Evolutionary conservation across 768 basidiomycete genomes (phyloP).

Genomic region (Rhodotorula babjevae): DNA sequence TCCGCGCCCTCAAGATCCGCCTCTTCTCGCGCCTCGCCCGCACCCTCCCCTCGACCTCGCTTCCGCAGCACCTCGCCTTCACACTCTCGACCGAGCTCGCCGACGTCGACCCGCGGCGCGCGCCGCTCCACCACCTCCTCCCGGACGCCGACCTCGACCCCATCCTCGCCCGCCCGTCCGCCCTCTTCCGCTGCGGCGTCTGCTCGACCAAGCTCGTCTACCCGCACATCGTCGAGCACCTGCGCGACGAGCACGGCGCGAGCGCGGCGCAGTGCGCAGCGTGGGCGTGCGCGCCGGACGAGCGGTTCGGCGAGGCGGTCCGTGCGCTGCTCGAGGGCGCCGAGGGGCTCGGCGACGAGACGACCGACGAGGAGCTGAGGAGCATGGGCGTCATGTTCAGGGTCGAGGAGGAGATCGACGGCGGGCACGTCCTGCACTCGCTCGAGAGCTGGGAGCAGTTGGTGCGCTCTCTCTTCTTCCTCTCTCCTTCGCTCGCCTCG

Average conservation of each 20-base stretch:
- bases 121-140: neutral
- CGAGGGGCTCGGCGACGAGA: too few species aligned
- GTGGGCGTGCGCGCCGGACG: too few species aligned
- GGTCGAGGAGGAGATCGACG: too few species aligned
- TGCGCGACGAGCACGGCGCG: neutral
- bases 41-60: neutral
- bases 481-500: neutral
- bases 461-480: too few species aligned
- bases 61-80: neutral
- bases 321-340: neutral
- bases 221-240: neutral
- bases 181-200: neutral
- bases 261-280: neutral
- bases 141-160: neutral
- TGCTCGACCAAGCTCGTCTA: neutral
- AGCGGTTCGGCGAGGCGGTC: neutral
- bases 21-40: neutral
- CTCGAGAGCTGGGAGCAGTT: too few species aligned
- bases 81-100: too few species aligned
- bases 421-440: too few species aligned
- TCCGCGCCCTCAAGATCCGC: conserved; percentile 17
- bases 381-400: too few species aligned
- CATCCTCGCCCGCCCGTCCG: neutral
- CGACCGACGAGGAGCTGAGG: too few species aligned
- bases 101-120: neutral